These are phyloP conservation scores for Colletotrichum australisinense DNA, from an alignment of 2,329 filamentous ascomycete genomes.

Conservation along the genomic window DNA sequence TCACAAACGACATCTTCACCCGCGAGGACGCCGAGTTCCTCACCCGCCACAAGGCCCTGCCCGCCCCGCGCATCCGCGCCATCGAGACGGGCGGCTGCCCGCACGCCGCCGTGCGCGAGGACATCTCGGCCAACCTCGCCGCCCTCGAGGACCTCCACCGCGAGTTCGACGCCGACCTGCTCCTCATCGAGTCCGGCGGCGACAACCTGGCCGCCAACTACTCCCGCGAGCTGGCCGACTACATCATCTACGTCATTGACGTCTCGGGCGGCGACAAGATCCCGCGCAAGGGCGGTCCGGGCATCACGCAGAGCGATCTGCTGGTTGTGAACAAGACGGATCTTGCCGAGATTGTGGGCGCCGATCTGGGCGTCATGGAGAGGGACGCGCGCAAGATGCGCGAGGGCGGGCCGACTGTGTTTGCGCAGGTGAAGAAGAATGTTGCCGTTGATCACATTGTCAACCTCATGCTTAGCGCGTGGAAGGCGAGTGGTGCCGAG, in stretches of 20 bases:
- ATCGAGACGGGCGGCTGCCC: conserved; percentile 98
- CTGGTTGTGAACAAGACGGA: conserved; percentile 98
- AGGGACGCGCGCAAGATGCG: conserved; percentile 93
- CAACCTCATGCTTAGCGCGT: conserved; percentile 88
- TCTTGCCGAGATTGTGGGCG: conserved; percentile 88
- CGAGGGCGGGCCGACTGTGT: conserved; percentile 94
- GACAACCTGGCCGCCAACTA: conserved; percentile 99
- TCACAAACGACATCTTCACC: conserved; percentile 99
- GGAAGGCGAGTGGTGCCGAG: conserved; percentile 89
- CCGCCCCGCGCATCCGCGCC: conserved; percentile 85
- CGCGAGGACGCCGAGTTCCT: conserved; percentile 98
- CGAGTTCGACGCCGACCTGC: conserved; percentile 81
- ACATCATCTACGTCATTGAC: conserved; percentile 98
- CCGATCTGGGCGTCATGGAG: conserved; percentile 94
- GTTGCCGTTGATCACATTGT: conserved; percentile 89
- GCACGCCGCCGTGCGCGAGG: conserved; percentile 96
- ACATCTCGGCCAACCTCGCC: conserved; percentile 93
- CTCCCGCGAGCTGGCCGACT: conserved; percentile 92
- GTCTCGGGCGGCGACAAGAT: conserved; percentile 97
- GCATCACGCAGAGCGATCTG: conserved; percentile 95
- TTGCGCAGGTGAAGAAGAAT: conserved; percentile 95
- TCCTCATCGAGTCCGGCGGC: conserved; percentile 95
- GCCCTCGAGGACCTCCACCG: conserved; percentile 90
- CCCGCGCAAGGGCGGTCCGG: conserved; percentile 93
- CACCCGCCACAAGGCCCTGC: conserved; percentile 85